A percentile compares a stretch with the other conserved stretches of the same genome.
Evolutionary conservation across 129 eudicot species (phyloP).

Genomic region (Flaveria ramosissima): DNA sequence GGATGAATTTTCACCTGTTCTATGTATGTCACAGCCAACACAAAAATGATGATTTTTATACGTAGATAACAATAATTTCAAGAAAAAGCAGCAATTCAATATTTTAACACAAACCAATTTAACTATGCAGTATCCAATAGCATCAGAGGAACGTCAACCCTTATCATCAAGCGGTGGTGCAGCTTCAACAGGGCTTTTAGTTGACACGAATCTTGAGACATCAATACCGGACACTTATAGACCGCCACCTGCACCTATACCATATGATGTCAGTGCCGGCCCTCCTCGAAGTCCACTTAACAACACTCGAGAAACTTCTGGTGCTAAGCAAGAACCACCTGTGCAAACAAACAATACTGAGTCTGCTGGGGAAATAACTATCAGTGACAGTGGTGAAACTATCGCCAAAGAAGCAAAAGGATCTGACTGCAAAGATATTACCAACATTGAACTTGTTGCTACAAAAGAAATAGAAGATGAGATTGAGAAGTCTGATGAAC

Average conservation of each 20-base stretch:
- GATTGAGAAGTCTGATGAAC: constrained; percentile 55
- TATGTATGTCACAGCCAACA: neutral
- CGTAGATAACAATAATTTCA: neutral
- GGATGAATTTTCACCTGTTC: neutral
- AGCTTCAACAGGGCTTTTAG: constrained; percentile 69
- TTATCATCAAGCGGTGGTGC: constrained; percentile 63
- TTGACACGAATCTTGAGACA: constrained; percentile 88
- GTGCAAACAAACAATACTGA: constrained; percentile 33
- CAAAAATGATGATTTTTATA: neutral
- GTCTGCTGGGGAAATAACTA: constrained; percentile 40
- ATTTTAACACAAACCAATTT: neutral
- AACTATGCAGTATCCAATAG: constrained; percentile 70
- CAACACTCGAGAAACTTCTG: constrained; percentile 43
- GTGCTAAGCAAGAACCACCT: constrained; percentile 40
- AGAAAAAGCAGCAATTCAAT: neutral
- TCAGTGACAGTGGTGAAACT: constrained; percentile 41
- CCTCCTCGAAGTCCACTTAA: constrained; percentile 47
- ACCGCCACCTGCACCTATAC: constrained; percentile 89
- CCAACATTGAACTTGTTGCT: constrained; percentile 47
- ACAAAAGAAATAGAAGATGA: constrained; percentile 56
- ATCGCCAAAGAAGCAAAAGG: constrained; percentile 45
- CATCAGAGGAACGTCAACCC: constrained; percentile 76
- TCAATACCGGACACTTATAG: constrained; percentile 81
- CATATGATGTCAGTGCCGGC: constrained; percentile 62
- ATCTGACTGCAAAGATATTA: constrained; percentile 48